A percentile compares a stretch with the other conserved stretches of the same genome.
Evolutionary conservation across 495 filamentous ascomycete species (phyloP).

Genomic region (Penicillium paradoxum): DNA sequence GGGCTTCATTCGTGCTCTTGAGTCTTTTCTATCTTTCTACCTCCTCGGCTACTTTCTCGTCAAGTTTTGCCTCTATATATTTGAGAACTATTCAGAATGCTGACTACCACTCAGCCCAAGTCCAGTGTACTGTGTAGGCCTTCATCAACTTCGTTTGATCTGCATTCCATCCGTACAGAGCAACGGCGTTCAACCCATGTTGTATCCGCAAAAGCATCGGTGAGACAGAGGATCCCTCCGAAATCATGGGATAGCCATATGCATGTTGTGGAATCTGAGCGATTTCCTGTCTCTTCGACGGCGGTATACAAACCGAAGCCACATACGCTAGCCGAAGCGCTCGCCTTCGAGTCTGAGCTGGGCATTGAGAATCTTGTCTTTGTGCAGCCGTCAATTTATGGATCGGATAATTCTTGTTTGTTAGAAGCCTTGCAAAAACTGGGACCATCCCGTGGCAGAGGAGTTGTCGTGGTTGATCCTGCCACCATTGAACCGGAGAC

Average conservation of each 20-base stretch:
- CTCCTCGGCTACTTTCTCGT: neutral
- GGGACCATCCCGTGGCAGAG: slow-evolving; percentile 42
- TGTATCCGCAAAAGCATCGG: slow-evolving; percentile 3
- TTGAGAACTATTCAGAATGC: slow-evolving; percentile 11
- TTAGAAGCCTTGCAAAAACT: slow-evolving; percentile 38
- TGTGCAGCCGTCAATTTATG: slow-evolving; percentile 50
- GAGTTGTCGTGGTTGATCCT: slow-evolving; percentile 48
- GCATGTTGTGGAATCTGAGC: slow-evolving; percentile 46
- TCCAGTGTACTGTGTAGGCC: slow-evolving; percentile 6
- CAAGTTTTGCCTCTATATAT: neutral
- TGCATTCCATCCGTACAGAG: slow-evolving; percentile 3
- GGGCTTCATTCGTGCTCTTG: neutral
- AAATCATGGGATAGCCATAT: slow-evolving; percentile 50
- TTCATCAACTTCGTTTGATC: slow-evolving; percentile 15
- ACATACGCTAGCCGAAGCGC: slow-evolving; percentile 36
- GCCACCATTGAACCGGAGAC: slow-evolving; percentile 25
- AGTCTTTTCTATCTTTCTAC: neutral
- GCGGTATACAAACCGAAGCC: slow-evolving; percentile 37
- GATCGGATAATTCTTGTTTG: slow-evolving; percentile 49
- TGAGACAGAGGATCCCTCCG: slow-evolving; percentile 30
- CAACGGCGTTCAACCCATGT: slow-evolving; percentile 12
- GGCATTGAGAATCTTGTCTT: slow-evolving; percentile 43
- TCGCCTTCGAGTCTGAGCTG: slow-evolving; percentile 35
- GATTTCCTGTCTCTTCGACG: slow-evolving; percentile 31
- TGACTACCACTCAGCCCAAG: slow-evolving; percentile 20